Conservation (phyloP, 345 rosid species). For the Linum tenue region DNA sequence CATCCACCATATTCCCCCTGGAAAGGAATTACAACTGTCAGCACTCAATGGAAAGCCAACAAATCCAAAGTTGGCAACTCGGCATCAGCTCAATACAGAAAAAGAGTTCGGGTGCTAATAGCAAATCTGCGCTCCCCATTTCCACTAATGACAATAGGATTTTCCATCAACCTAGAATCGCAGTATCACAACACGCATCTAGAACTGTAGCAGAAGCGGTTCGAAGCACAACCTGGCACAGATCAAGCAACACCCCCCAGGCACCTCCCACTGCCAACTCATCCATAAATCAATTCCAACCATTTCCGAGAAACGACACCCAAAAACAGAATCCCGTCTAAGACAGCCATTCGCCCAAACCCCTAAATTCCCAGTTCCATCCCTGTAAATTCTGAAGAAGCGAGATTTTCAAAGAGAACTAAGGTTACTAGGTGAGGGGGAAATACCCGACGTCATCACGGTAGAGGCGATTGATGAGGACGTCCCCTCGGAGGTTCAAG, state of each 20-base stretch:
- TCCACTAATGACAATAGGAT: too few species aligned
- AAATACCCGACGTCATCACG: slow-evolving; percentile 93
- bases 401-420: too few species aligned
- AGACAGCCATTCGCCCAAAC: background rate
- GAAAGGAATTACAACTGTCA: background rate
- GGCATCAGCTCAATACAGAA: background rate
- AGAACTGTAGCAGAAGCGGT: background rate
- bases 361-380: background rate
- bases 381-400: background rate
- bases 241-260: background rate
- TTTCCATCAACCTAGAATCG: too few species aligned
- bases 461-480: slow-evolving; percentile 95
- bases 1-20: slow-evolving; percentile 99
- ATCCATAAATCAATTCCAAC: too few species aligned
- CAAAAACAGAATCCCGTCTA: background rate
- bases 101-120: background rate
- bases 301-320: background rate
- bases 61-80: background rate
- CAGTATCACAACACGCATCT: background rate
- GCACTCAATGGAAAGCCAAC: slow-evolving; percentile 1
- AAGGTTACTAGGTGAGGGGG: too few species aligned
- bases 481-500: slow-evolving; percentile 95
- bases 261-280: too few species aligned
- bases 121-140: background rate
- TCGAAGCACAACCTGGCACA: background rate